A percentile compares a stretch with the other conserved stretches of the same genome.
Evolutionary conservation across 306 rosid species (phyloP).

Genomic region (Ormosia emarginata): DNA sequence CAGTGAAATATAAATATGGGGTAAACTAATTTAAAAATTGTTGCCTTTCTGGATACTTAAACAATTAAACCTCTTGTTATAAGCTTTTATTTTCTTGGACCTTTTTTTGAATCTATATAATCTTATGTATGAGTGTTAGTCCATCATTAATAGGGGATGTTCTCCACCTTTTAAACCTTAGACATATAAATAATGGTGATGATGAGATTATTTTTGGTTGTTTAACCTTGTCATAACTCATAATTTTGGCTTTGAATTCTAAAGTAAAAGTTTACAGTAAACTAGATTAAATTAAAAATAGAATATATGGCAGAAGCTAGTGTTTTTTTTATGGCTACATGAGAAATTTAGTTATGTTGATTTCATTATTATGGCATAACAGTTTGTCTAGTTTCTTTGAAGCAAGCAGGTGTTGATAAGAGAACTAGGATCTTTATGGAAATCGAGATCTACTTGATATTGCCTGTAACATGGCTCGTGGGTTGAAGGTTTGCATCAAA

Average conservation of each 20-base stretch:
- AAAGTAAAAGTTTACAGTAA: neutral
- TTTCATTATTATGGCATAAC: conserved; percentile 26
- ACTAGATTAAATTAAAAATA: neutral
- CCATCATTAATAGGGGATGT: neutral
- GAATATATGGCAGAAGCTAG: neutral
- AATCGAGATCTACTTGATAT: conserved; percentile 65
- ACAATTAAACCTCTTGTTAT: neutral
- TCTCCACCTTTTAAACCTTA: neutral
- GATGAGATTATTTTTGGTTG: neutral
- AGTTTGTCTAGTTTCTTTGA: no score
- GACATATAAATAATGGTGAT: neutral
- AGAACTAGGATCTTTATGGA: conserved; percentile 76
- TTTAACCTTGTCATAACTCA: neutral
- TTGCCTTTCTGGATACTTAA: conserved; percentile 2
- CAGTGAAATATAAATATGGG: conserved; percentile 63
- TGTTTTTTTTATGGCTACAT: neutral
- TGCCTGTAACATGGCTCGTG: conserved; percentile 84
- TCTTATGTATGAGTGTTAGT: neutral
- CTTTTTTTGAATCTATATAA: neutral
- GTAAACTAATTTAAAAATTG: conserved; percentile 27
- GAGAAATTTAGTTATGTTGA: conserved; percentile 23
- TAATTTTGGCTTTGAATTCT: neutral
- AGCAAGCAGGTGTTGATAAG: conserved; percentile 77
- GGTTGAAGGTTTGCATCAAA: conserved; percentile 53
- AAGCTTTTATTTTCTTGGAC: neutral